phyloP scores from a whole-genome alignment of 208 protist species.

The Leishmania guyanensis region DNA sequence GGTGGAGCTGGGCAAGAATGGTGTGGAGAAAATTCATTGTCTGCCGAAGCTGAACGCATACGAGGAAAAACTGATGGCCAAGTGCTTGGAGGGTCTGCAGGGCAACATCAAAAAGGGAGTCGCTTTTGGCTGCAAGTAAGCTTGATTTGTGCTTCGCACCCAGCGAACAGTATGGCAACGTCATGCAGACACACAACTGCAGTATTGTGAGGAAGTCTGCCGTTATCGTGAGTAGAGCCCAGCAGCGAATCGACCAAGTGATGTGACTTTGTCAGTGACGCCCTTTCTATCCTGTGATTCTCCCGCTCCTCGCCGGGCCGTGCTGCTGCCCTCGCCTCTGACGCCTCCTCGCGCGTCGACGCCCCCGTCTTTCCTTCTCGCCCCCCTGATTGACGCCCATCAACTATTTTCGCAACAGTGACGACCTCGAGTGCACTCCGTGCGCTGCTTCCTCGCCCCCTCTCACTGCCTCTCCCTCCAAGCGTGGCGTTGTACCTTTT shows the following conservation, averaged over 20 bases:
- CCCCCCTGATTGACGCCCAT: neutral
- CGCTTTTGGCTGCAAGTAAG: constrained; percentile 42
- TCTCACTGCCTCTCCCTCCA: neutral
- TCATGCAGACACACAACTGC: neutral
- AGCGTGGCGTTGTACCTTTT: neutral
- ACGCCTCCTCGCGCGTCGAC: neutral
- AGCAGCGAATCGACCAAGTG: neutral
- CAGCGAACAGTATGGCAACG: neutral
- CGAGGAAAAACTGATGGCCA: constrained; percentile 72
- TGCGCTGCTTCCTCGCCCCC: neutral
- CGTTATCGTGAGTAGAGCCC: neutral
- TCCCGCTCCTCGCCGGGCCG: neutral
- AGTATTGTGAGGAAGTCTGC: neutral
- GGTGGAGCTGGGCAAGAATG: constrained; percentile 77
- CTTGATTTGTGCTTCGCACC: no score
- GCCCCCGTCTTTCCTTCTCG: neutral
- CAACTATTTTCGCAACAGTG: neutral
- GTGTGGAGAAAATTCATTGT: constrained; percentile 65
- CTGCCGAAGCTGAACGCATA: constrained; percentile 62
- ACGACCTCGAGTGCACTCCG: neutral
- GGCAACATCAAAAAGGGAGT: constrained; percentile 87
- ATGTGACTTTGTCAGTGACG: neutral
- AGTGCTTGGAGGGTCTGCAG: constrained; percentile 78
- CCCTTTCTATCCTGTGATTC: neutral
- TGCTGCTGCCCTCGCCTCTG: neutral